A percentile compares a stretch with the other conserved stretches of the same genome.
Evolutionary conservation across 2,329 filamentous ascomycete genomes (phyloP).

Genomic region (Tympanopsis confertula): DNA sequence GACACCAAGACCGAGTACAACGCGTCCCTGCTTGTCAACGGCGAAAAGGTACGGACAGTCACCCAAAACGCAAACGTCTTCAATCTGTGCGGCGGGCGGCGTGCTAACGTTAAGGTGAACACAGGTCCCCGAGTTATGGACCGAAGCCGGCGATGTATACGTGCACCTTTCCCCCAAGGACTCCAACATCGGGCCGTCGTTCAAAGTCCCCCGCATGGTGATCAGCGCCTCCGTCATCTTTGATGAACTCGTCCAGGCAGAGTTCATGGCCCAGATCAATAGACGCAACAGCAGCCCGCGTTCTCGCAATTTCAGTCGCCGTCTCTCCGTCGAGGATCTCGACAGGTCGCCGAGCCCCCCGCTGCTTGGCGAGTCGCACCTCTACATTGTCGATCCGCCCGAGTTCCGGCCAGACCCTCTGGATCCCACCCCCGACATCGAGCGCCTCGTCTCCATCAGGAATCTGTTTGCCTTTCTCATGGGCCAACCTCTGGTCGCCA

Average conservation of each 20-base stretch:
- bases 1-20: background rate
- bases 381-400: slow-evolving; percentile 40
- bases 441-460: slow-evolving; percentile 44
- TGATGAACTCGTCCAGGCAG: slow-evolving; percentile 36
- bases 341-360: slow-evolving; percentile 20
- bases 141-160: slow-evolving; percentile 42
- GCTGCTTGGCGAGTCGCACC: slow-evolving; percentile 29
- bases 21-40: background rate
- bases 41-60: too few relatives aligned
- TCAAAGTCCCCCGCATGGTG: slow-evolving; percentile 43
- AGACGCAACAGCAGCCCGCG: slow-evolving; percentile 19
- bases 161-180: slow-evolving; percentile 43
- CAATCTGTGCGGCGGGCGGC: too few relatives aligned
- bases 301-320: slow-evolving; percentile 35
- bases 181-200: slow-evolving; percentile 40
- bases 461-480: slow-evolving; percentile 58
- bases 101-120: too few relatives aligned
- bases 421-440: slow-evolving; percentile 26
- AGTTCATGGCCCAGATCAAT: slow-evolving; percentile 20
- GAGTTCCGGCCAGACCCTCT: slow-evolving; percentile 21
- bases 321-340: slow-evolving; percentile 37
- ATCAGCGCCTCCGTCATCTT: slow-evolving; percentile 42
- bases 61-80: too few relatives aligned
- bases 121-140: slow-evolving; percentile 60
- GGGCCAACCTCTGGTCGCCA: slow-evolving; percentile 50